phyloP scores from a whole-genome alignment of 2,329 filamentous ascomycete species.

The Clarireedia homoeocarpa region DNA sequence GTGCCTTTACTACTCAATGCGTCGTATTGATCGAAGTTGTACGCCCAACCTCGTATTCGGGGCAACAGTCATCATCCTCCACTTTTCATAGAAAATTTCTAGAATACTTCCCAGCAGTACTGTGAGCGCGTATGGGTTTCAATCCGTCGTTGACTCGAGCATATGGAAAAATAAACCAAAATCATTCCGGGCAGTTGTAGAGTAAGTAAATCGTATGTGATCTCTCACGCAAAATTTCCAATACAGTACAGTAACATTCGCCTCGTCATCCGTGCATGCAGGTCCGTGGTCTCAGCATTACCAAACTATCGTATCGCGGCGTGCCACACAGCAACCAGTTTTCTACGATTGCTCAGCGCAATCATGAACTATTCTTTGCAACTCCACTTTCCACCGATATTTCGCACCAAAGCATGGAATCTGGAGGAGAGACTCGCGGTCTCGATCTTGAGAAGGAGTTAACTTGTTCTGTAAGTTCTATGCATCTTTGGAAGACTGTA shows the following conservation, averaged over 20 bases:
- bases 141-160: neutral
- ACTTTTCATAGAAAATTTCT: no score
- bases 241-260: neutral
- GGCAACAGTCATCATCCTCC: no score
- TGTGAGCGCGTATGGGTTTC: no score
- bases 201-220: neutral
- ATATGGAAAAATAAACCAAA: neutral
- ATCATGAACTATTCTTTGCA: constrained; percentile 9
- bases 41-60: no score
- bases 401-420: constrained; percentile 4
- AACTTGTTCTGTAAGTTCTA: constrained; percentile 75
- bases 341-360: constrained; percentile 8
- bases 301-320: constrained; percentile 1
- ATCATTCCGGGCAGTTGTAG: neutral
- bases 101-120: no score
- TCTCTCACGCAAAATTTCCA: neutral
- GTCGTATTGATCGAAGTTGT: no score
- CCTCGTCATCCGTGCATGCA: neutral
- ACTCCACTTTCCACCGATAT: constrained; percentile 1
- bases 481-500: neutral
- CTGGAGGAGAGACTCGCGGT: constrained; percentile 44
- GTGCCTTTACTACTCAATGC: no score
- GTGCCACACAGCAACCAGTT: constrained; percentile 5
- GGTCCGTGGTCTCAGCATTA: neutral
- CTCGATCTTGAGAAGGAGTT: constrained; percentile 86